Base-by-base conservation (phyloP, 306 rosid species). In the Glycine tomentella region DNA sequence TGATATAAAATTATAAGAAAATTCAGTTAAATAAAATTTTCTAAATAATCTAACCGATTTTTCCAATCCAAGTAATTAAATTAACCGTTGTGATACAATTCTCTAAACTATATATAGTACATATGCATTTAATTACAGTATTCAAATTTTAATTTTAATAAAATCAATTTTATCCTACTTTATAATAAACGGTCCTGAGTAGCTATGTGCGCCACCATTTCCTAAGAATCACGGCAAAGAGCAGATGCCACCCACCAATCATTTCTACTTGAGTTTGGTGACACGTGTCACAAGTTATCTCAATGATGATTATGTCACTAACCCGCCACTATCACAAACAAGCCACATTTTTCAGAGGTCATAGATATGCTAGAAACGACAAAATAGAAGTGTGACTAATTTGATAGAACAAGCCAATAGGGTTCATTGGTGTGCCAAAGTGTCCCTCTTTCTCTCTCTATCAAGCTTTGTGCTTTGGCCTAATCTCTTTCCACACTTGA, bases 221-320 rank as follows among this genome's bases (percentile, higher is more conserved):
- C 2, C 70, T 6, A 33, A 34, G 46, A 34, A 63, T 63, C 17
- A 34, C 20, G 0, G 38, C 2, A 62, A 5, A 36, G 49, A 6
- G 11, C 36, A 63, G 69, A 34, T 63, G 69, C 46, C 17, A 36
- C 12, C 20, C 46, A 67, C 8, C 72, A 67, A 67, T 65, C 52
- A 67, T 67, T 67, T 67, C 34, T 4, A 67, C 53, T 67, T 15
- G 72, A 67, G 12, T 67, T 67, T 67, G 53, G n/a, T 67, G 33
- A 44, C 33, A 66, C 36, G 72, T 67, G 72, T 38, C 53, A 2
- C 34, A 44, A 44, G 14, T 67, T 67, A 67, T 67, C 72, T 67
- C 34, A 9, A n/a, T n/a, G n/a, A n/a, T n/a, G n/a, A n/a, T n/a
- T n/a, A n/a, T n/a, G n/a, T n/a, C n/a, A n/a, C n/a, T n/a, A n/a